Evolutionary conservation across 768 basidiomycete species (phyloP).

Genomic region (Lentinula detonsa): DNA sequence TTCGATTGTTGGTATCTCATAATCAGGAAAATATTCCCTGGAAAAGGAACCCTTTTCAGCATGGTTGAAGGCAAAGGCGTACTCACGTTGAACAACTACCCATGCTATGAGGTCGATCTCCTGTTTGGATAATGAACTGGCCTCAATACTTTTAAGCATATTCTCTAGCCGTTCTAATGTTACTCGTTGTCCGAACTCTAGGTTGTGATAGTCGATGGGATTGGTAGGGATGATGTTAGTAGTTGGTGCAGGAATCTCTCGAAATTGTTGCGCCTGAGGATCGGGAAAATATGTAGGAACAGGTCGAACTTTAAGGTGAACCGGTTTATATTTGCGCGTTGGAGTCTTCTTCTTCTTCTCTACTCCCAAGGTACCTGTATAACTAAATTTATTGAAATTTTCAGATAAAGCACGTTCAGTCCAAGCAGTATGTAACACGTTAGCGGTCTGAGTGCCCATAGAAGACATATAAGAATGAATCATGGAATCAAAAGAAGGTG

Average conservation of each 20-base stretch:
- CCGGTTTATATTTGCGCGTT: too few species aligned
- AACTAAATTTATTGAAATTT: too few species aligned
- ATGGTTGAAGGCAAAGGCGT: neutral
- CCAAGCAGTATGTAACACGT: too few species aligned
- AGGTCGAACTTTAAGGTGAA: neutral
- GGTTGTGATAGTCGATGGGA: neutral
- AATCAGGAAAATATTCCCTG: neutral
- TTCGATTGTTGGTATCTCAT: neutral
- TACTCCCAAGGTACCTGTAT: too few species aligned
- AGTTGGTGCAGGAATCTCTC: neutral
- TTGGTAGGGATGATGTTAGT: neutral
- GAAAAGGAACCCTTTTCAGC: neutral
- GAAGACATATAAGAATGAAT: neutral
- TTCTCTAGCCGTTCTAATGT: neutral
- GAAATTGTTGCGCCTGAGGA: neutral
- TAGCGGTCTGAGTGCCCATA: neutral
- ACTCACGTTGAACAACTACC: neutral
- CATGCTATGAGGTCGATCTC: neutral
- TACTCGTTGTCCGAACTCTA: neutral
- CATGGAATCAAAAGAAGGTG: neutral
- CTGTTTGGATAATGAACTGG: neutral
- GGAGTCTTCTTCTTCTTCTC: too few species aligned
- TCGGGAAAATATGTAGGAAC: neutral
- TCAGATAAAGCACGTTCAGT: too few species aligned
- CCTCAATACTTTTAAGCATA: neutral